phyloP scores from a whole-genome alignment of 1,139 yeast genomes.

The Zygosaccharomyces pseudobailii region DNA sequence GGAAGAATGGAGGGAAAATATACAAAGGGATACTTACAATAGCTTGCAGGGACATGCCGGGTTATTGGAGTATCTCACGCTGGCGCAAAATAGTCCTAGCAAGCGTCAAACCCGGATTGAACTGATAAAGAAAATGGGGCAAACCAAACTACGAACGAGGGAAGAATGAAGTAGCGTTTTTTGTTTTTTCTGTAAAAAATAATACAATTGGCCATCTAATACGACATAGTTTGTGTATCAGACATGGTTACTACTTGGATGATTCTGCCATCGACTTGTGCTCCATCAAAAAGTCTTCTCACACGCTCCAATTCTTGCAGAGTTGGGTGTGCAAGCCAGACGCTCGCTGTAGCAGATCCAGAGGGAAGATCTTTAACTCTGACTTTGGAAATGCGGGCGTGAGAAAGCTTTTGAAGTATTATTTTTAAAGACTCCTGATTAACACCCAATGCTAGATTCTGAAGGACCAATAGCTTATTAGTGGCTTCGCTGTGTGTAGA shows the following conservation, averaged over 20 bases:
- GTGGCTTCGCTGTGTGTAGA: slow-evolving; percentile 16
- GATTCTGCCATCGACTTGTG: slow-evolving; percentile 31
- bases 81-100: slow-evolving; percentile 43
- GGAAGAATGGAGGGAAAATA: slow-evolving; percentile 41
- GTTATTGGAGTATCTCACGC: slow-evolving; percentile 59
- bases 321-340: slow-evolving; percentile 21
- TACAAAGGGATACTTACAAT: slow-evolving; percentile 71
- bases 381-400: slow-evolving; percentile 17
- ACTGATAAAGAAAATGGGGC: slow-evolving; percentile 26
- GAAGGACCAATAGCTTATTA: slow-evolving; percentile 18
- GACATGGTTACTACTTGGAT: slow-evolving; percentile 12
- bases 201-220: slow-evolving; percentile 7
- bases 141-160: slow-evolving; percentile 3
- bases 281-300: slow-evolving; percentile 26
- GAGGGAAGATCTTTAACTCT: slow-evolving; percentile 29
- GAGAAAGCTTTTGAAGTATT: slow-evolving; percentile 22
- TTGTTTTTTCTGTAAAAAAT: not conserved
- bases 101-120: slow-evolving; percentile 24
- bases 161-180: not conserved
- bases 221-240: slow-evolving; percentile 12
- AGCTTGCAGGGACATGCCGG: slow-evolving; percentile 67
- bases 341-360: slow-evolving; percentile 31
- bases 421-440: slow-evolving; percentile 21
- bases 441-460: slow-evolving; percentile 28
- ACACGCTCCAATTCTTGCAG: slow-evolving; percentile 20